These are phyloP conservation scores for Smittium culicis DNA, from an alignment of 371 early-diverging fungal species.

Conservation along the genomic window DNA sequence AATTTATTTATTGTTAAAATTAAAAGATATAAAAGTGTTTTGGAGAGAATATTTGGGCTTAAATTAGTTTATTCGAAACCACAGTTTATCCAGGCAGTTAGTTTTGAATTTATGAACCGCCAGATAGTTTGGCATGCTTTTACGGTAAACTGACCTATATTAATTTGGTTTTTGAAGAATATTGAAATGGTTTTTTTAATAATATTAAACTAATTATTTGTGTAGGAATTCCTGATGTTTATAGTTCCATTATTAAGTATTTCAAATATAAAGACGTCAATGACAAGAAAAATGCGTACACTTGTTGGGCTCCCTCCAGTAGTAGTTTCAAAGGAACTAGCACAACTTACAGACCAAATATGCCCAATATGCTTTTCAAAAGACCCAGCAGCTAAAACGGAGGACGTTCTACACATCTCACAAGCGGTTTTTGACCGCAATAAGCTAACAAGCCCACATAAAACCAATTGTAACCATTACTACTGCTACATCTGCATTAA, in stretches of 20 bases:
- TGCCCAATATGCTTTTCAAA: conserved; percentile 24
- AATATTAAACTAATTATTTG: too few species aligned
- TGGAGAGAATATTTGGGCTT: conserved; percentile 67
- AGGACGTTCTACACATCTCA: conserved; percentile 1
- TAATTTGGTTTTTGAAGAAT: not conserved
- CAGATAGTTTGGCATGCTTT: conserved; percentile 91
- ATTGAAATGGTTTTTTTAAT: not conserved
- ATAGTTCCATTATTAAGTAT: conserved; percentile 71
- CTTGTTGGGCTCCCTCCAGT: conserved; percentile 19
- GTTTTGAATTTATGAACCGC: conserved; percentile 83
- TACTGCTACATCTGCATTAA: conserved; percentile 85
- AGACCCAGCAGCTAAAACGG: conserved; percentile 4
- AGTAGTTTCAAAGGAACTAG: conserved; percentile 15
- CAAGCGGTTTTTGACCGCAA: conserved; percentile 3
- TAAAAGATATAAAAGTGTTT: conserved; percentile 57
- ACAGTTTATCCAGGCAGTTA: conserved; percentile 58
- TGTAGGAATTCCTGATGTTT: conserved; percentile 76
- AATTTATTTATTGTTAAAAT: too few species aligned
- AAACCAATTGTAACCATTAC: conserved; percentile 60
- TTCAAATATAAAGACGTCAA: conserved; percentile 47
- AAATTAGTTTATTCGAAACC: conserved; percentile 65
- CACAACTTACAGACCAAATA: conserved; percentile 16
- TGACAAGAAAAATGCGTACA: conserved; percentile 24
- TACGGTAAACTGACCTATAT: conserved; percentile 54
- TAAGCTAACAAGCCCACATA: conserved; percentile 38